phyloP scores from a whole-genome alignment of 805 yeast species.

The Wickerhamiella azyma region DNA sequence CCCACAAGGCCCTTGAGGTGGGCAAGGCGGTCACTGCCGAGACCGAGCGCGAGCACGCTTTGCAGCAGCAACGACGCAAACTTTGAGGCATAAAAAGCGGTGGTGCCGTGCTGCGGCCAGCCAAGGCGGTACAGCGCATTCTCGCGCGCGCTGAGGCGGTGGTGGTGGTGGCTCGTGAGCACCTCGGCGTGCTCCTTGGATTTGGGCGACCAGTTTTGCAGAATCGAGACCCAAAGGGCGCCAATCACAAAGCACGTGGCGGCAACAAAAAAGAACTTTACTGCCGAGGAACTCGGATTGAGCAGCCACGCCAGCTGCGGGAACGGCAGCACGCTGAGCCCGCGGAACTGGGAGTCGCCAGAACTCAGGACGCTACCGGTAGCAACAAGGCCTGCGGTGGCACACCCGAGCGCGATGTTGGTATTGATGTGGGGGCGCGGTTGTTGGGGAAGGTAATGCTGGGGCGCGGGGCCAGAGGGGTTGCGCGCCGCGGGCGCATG shows the following conservation, averaged over 20 bases:
- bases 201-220: not conserved
- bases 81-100: not conserved
- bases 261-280: not conserved
- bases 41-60: not conserved
- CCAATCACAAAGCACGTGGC: conserved; percentile 5
- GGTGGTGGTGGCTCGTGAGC: not conserved
- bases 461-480: not conserved
- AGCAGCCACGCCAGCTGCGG: not conserved
- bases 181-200: not conserved
- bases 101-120: not conserved
- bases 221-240: not conserved
- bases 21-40: not conserved
- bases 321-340: conserved; percentile 4
- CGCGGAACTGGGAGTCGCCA: conserved; percentile 3
- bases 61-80: not conserved
- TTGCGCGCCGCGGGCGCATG: not conserved
- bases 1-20: not conserved
- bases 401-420: conserved; percentile 6
- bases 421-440: not conserved
- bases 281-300: not conserved
- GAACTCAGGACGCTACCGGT: conserved; percentile 3
- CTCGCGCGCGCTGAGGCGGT: not conserved
- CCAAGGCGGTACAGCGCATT: conserved; percentile 1
- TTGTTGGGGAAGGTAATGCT: not conserved
- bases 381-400: conserved; percentile 4